A percentile compares a stretch with the other conserved stretches of the same genome.
Evolutionary conservation across 2,329 filamentous ascomycete genomes (phyloP).

Genomic region (Fusarium solani-melongenae): DNA sequence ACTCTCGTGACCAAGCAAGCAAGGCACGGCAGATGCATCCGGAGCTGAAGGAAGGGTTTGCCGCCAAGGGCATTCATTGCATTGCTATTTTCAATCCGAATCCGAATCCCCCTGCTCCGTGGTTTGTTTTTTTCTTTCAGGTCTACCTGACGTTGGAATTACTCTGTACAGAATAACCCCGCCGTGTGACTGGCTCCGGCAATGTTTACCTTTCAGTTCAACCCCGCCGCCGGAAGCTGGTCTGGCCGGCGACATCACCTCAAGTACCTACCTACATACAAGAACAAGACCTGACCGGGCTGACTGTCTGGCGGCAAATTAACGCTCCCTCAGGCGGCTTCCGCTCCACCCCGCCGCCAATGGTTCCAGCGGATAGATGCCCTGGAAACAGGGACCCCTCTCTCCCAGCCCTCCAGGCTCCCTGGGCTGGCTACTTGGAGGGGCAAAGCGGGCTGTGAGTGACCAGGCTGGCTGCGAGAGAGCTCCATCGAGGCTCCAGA

Average conservation of each 20-base stretch:
- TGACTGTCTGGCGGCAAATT: conserved; percentile 9
- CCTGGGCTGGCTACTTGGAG: conserved; percentile 6
- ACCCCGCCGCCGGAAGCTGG: conserved; percentile 4
- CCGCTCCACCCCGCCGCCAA: conserved; percentile 35
- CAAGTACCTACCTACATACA: background rate
- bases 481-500: conserved; percentile 20
- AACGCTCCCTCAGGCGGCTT: conserved; percentile 14
- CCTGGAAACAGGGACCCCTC: conserved; percentile 33
- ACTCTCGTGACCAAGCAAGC: background rate
- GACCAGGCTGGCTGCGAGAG: background rate
- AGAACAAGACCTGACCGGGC: background rate
- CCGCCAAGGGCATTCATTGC: background rate
- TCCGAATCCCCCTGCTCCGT: background rate
- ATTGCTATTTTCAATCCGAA: background rate
- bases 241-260: conserved; percentile 10
- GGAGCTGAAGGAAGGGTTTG: background rate
- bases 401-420: background rate
- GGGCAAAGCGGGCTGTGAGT: conserved; percentile 13
- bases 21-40: background rate
- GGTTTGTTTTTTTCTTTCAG: background rate
- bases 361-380: conserved; percentile 22
- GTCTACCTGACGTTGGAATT: conserved; percentile 7
- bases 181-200: conserved; percentile 15
- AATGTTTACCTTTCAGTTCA: conserved; percentile 4
- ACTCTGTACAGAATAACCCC: conserved; percentile 17